These are phyloP conservation scores for Amanita pallidorosea DNA, from an alignment of 768 basidiomycete species.

Conservation along the genomic window DNA sequence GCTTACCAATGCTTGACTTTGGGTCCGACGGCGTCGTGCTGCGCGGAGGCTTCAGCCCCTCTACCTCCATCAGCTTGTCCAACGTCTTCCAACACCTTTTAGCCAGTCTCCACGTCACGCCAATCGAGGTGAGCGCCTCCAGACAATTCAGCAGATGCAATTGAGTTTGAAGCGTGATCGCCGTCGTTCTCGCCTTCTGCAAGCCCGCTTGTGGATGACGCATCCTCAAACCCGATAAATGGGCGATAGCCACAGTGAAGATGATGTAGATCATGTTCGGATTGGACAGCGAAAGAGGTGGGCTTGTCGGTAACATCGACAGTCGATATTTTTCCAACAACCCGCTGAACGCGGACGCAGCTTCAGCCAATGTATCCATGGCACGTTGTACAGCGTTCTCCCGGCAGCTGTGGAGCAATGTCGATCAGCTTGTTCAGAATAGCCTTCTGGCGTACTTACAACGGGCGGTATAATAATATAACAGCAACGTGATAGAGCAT, in stretches of 20 bases:
- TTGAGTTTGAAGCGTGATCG: conserved; percentile 16
- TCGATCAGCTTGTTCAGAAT: not conserved
- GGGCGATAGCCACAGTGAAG: conserved; percentile 12
- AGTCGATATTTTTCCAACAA: conserved; percentile 17
- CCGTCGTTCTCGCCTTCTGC: conserved; percentile 1
- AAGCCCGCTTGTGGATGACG: conserved; percentile 8
- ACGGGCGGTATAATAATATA: conserved; percentile 16
- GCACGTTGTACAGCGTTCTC: conserved; percentile 9
- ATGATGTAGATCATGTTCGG: conserved; percentile 15
- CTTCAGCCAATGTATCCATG: conserved; percentile 12
- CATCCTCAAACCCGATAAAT: conserved; percentile 9
- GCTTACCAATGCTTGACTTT: conserved; percentile 8
- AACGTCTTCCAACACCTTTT: conserved; percentile 15
- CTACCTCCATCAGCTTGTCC: conserved; percentile 16
- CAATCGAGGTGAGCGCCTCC: conserved; percentile 17
- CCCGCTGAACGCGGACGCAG: conserved; percentile 18
- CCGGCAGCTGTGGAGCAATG: conserved; percentile 8
- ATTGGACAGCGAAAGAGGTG: conserved; percentile 10
- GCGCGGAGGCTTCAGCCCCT: conserved; percentile 10
- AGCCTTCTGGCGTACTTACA: conserved; percentile 8
- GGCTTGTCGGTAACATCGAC: not conserved
- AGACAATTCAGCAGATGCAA: conserved; percentile 17
- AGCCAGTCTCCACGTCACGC: conserved; percentile 18
- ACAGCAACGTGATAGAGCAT: conserved; percentile 19
- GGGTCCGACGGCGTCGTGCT: not conserved